Evolutionary conservation across 2,329 filamentous ascomycete genomes (phyloP).

Genomic region (Elsinoe ampelina): DNA sequence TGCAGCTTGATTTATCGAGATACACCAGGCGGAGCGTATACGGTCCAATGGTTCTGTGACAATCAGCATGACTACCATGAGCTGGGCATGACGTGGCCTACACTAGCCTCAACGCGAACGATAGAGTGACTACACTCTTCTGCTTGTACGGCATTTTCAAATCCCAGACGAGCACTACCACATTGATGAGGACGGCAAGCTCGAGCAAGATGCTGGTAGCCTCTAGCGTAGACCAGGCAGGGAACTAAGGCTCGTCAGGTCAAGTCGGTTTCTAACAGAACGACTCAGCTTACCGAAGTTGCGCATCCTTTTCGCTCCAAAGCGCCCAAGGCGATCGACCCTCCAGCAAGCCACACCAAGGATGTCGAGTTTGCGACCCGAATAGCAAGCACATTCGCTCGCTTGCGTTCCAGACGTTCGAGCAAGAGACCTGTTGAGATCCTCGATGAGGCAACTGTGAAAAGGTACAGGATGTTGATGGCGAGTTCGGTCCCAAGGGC

Average conservation of each 20-base stretch:
- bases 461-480: not conserved
- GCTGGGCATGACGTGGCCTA: not conserved
- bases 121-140: not conserved
- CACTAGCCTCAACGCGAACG: not conserved
- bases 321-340: not conserved
- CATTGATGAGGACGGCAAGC: not conserved
- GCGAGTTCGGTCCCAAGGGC: not conserved
- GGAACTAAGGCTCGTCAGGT: not conserved
- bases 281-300: not conserved
- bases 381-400: not conserved
- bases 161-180: slow-evolving; percentile 1
- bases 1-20: not conserved
- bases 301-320: not conserved
- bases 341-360: not conserved
- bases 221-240: not conserved
- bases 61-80: not conserved
- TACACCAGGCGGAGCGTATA: not conserved
- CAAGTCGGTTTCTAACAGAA: too few relatives aligned
- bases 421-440: slow-evolving; percentile 1
- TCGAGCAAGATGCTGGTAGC: not conserved
- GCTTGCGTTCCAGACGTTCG: not conserved
- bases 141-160: slow-evolving; percentile 1
- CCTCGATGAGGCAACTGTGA: slow-evolving; percentile 5
- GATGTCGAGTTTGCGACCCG: not conserved
- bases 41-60: not conserved